Conservation (phyloP, 2,329 filamentous ascomycete genomes). For the Fusarium nanum region DNA sequence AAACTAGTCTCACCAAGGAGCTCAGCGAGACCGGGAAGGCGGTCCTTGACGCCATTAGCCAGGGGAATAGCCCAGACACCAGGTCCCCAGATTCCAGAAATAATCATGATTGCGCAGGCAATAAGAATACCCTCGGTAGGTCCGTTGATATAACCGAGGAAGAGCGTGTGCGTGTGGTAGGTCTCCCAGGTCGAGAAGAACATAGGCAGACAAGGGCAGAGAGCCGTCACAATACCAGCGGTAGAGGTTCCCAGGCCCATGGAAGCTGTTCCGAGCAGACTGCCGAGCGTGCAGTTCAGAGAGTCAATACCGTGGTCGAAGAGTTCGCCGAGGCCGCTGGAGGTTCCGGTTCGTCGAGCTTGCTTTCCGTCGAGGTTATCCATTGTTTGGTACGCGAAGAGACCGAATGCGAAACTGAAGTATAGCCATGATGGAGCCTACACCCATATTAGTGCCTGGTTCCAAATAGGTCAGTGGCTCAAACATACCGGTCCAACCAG, state of each 20-base stretch:
- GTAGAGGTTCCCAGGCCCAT: slow-evolving; percentile 90
- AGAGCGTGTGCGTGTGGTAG: slow-evolving; percentile 97
- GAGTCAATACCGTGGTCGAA: slow-evolving; percentile 99
- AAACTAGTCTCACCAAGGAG: slow-evolving; percentile 79
- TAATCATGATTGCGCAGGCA: slow-evolving; percentile 85
- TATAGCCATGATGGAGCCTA: slow-evolving; percentile 92
- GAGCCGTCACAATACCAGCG: slow-evolving; percentile 88
- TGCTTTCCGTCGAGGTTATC: slow-evolving; percentile 99
- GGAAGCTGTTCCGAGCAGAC: slow-evolving; percentile 88
- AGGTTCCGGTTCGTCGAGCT: slow-evolving; percentile 92
- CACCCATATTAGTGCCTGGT: slow-evolving; percentile 22
- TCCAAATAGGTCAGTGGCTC: neutral
- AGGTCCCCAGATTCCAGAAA: slow-evolving; percentile 89
- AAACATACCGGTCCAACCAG: slow-evolving; percentile 83
- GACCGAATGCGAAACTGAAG: slow-evolving; percentile 92
- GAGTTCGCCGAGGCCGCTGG: slow-evolving; percentile 92
- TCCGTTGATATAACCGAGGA: slow-evolving; percentile 95
- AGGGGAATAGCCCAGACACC: slow-evolving; percentile 86
- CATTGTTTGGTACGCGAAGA: slow-evolving; percentile 99
- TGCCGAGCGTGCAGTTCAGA: slow-evolving; percentile 94
- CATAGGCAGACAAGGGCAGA: slow-evolving; percentile 94
- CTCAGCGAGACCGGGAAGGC: slow-evolving; percentile 63
- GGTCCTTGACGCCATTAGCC: slow-evolving; percentile 71
- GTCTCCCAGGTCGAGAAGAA: slow-evolving; percentile 99
- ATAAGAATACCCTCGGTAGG: slow-evolving; percentile 95